Evolutionary conservation across 2,329 filamentous ascomycete species (phyloP), one percentile per base, ranked within the genome.

Genomic region (Alternaria sp.): DNA sequence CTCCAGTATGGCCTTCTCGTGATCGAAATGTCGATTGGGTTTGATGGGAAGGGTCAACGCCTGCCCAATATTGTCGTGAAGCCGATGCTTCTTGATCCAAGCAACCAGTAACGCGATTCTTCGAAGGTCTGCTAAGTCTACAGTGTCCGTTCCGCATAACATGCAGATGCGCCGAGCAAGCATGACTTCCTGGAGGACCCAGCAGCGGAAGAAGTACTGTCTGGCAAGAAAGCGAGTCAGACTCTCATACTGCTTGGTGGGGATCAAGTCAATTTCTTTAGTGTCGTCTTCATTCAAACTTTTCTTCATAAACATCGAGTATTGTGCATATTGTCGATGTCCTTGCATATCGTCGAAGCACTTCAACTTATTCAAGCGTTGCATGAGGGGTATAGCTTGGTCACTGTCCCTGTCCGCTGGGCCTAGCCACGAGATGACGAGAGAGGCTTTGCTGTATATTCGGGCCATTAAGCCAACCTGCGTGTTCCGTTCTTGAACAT

Each of bases 351-450:
- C 26, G 23, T 51, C 17, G 8, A 39, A 37, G 7, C 34, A 39
- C 26, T 3, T 8, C 26, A 51, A 5, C 13, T 29, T 40, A 13
- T 39, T 37, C 10, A 55, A 36, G n/a, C 34, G 26, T 5, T 17
- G 34, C 17, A 55, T 55, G 6, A 55, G 21, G 17, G 52, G 52
- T 24, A 55, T 33, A 17, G 52, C 42, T 21, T 33, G 23, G 10
- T 34, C 21, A 24, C 52, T 55, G 8, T 49, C 44, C 26, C 50
- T 41, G 44, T 55, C 52, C 6, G 42, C 34, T 3, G 54, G 48
- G 17, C 60, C 78, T 21, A 61, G 34, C 54, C 58, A 61, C 31
- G 56, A 50, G 5, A 58, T 29, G 8, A 61, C 58, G 4, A 34
- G 14, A 9, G 33, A 50, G 24, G 54, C 54, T 33, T 31, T 33